Percentiles rank a stretch among this genome's conserved stretches.
These are phyloP conservation scores for Oryza meridionalis DNA, from an alignment of 176 grass and related monocot species.

Conservation along the genomic window DNA sequence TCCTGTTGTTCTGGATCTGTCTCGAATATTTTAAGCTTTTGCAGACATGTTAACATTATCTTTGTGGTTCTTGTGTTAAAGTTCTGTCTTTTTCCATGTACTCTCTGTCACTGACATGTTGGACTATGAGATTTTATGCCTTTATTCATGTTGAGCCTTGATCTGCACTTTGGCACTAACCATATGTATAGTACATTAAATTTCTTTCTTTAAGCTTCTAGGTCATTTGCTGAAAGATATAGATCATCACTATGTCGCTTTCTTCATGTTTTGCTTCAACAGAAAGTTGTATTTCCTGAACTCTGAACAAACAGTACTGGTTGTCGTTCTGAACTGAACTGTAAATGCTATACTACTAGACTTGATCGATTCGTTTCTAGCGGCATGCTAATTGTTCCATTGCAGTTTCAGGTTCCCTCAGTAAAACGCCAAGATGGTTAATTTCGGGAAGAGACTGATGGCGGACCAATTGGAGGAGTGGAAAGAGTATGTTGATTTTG, in stretches of 20 bases:
- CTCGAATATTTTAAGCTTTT: conserved; percentile 34
- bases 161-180: not conserved
- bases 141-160: not conserved
- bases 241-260: not conserved
- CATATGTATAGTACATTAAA: not conserved
- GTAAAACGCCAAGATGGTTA: conserved; percentile 69
- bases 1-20: conserved; percentile 34
- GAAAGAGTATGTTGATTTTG: conserved; percentile 65
- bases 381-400: not conserved
- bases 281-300: not conserved
- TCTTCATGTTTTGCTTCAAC: conserved; percentile 1
- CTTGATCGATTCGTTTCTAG: not conserved
- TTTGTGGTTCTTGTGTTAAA: conserved; percentile 34
- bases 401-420: conserved; percentile 35
- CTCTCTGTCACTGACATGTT: conserved; percentile 19
- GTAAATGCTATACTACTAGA: not conserved
- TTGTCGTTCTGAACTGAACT: not conserved
- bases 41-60: conserved; percentile 49
- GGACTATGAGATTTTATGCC: not conserved
- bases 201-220: not conserved
- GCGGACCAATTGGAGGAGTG: conserved; percentile 76
- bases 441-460: conserved; percentile 80
- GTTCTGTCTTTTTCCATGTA: conserved; percentile 30
- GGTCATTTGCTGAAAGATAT: not conserved
- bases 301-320: conserved; percentile 8